phyloP scores from a whole-genome alignment of 805 yeast genomes.

The Cyberlindnera mrakii region DNA sequence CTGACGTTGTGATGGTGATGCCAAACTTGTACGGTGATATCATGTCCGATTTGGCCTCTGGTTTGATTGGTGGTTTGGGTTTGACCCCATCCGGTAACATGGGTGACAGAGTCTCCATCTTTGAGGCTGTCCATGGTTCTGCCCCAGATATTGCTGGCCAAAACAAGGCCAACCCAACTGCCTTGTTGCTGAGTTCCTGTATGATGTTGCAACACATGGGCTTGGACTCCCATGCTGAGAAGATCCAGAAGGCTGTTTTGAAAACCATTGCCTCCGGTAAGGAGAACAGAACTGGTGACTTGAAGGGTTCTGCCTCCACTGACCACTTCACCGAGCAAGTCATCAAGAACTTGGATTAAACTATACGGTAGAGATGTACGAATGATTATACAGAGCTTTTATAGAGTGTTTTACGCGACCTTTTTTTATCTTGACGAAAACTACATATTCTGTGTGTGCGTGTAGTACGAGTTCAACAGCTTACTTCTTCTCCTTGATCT shows the following conservation, averaged over 20 bases:
- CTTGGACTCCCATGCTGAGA: constrained; percentile 71
- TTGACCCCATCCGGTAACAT: constrained; percentile 98
- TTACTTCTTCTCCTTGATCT: constrained; percentile 8
- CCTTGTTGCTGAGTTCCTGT: constrained; percentile 87
- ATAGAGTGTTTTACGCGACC: too few relatives aligned
- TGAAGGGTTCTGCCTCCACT: constrained; percentile 89
- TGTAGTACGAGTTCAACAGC: not conserved
- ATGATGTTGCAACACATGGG: constrained; percentile 99
- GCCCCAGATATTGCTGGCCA: constrained; percentile 99
- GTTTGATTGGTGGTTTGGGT: constrained; percentile 98
- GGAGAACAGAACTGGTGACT: constrained; percentile 93
- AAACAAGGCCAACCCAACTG: constrained; percentile 98
- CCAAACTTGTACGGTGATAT: constrained; percentile 99
- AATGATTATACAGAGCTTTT: too few relatives aligned
- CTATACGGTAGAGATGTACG: not conserved
- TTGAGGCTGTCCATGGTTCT: constrained; percentile 99
- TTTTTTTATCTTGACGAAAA: too few relatives aligned
- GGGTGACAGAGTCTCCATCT: constrained; percentile 96
- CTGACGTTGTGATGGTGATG: constrained; percentile 89
- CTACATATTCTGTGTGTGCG: too few relatives aligned
- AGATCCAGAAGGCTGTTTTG: constrained; percentile 81
- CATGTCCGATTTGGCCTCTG: constrained; percentile 95
- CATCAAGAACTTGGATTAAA: constrained; percentile 42
- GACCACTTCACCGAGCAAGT: constrained; percentile 87
- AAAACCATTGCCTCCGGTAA: constrained; percentile 91